Evolutionary conservation across 495 filamentous ascomycete genomes (phyloP), one percentile per base, ranked within the genome.

Genomic region (Aspergillus conjunctus): DNA sequence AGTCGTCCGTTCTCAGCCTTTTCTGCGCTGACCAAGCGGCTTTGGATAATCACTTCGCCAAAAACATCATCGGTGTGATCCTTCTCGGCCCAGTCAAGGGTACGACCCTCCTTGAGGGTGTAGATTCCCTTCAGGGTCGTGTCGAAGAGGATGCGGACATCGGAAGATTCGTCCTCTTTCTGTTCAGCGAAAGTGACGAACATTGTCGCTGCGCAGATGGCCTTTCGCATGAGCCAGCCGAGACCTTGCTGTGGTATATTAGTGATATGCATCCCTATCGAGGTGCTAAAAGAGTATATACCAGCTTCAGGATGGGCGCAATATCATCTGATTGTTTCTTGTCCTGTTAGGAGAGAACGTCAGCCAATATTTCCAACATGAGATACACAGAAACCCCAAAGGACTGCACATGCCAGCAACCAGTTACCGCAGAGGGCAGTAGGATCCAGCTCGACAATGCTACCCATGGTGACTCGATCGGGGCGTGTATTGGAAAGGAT

Each of bases 51-150:
- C 15, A 21, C 44, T 6, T 21, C 44, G 1, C 44, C 44, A 21
- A 48, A 48, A 17, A 48, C 44, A 21, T 48, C 44, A 21, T 48
- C 44, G 44, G 17, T 48, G 44, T 48, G 44, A 48, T 48, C 44
- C 17, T 48, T 14, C n/a, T 48, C 44, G 1, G 44, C 10, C 44
- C 44, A 48, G 20, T 48, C 44, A 7, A 48, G 44, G 44, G 18
- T 21, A 11, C 44, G 44, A 1, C 21, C 21, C 44, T 48, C 44
- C 0, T 6, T 18, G n/a, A 48, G 44, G 4, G 44, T 48, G 44
- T 48, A 48, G 44, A 48, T 48, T 9, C 44, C 44, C 44, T 48
- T 48, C 1, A 48, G 20, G 0, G 44, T 48, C 21, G 17, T 18
- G 44, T 48, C 44, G 20, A 48, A 48, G 44, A 7, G 21, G n/a